Evolutionary conservation across 495 filamentous ascomycete genomes (phyloP).

Genomic region (Neurospora pannonica): DNA sequence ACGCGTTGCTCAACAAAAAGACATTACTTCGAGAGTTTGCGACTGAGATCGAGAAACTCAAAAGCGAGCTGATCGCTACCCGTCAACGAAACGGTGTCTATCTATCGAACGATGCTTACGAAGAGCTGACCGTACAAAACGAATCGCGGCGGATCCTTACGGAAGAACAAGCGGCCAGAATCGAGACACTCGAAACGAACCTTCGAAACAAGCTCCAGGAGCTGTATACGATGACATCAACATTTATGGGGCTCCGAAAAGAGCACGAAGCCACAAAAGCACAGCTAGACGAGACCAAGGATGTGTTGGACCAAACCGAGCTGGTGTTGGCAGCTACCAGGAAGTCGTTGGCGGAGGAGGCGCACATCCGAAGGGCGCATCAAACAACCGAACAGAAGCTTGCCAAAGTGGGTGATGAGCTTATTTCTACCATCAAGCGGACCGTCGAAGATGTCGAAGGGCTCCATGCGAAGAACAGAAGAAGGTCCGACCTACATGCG

Average conservation of each 20-base stretch:
- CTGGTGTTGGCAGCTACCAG: slow-evolving; percentile 65
- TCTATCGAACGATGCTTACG: slow-evolving; percentile 71
- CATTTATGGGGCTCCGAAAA: slow-evolving; percentile 75
- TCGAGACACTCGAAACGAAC: slow-evolving; percentile 84
- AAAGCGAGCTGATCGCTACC: slow-evolving; percentile 86
- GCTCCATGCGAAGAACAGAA: slow-evolving; percentile 71
- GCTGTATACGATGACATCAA: slow-evolving; percentile 72
- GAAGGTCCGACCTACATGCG: slow-evolving; percentile 72
- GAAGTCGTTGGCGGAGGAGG: slow-evolving; percentile 72
- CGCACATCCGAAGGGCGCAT: slow-evolving; percentile 69
- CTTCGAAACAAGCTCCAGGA: slow-evolving; percentile 87
- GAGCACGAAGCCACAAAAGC: slow-evolving; percentile 68
- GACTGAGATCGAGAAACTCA: slow-evolving; percentile 85
- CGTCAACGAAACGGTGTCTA: slow-evolving; percentile 93
- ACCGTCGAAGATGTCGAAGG: slow-evolving; percentile 73
- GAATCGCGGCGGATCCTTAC: slow-evolving; percentile 87
- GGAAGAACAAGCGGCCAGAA: slow-evolving; percentile 85
- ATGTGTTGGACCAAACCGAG: slow-evolving; percentile 78
- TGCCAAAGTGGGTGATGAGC: slow-evolving; percentile 55
- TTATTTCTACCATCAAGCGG: slow-evolving; percentile 63
- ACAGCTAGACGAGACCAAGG: slow-evolving; percentile 66
- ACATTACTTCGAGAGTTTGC: slow-evolving; percentile 85
- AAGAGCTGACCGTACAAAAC: slow-evolving; percentile 79
- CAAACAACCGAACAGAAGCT: slow-evolving; percentile 74
- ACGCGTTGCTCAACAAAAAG: slow-evolving; percentile 83